These are phyloP conservation scores for Exophiala sp. DNA, from an alignment of 2,329 filamentous ascomycete species.

Conservation along the genomic window DNA sequence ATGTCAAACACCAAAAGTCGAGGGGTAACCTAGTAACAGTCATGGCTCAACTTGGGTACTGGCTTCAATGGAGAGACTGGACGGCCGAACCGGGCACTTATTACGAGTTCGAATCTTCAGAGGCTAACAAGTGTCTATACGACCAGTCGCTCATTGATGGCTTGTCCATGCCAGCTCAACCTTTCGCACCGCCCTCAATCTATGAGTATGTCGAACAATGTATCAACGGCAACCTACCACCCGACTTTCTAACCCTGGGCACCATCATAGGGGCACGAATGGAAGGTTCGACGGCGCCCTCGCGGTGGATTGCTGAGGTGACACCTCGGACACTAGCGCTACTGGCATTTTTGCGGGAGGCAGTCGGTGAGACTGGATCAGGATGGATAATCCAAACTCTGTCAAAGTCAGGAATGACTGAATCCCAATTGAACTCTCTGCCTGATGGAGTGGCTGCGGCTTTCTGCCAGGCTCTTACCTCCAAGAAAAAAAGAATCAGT, in stretches of 20 bases:
- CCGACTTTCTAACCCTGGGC: constrained; percentile 49
- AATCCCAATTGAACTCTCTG: constrained; percentile 69
- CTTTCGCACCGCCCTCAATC: constrained; percentile 57
- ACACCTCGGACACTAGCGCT: constrained; percentile 19
- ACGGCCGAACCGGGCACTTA: constrained; percentile 49
- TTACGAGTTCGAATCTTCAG: constrained; percentile 60
- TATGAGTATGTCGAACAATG: constrained; percentile 49
- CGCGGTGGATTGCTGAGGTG: constrained; percentile 5
- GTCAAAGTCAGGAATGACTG: constrained; percentile 57
- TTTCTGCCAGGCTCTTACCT: constrained; percentile 74
- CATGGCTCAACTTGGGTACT: constrained; percentile 74
- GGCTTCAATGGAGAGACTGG: constrained; percentile 74
- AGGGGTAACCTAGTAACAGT: constrained; percentile 63
- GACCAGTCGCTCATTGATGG: constrained; percentile 50
- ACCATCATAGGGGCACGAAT: constrained; percentile 40
- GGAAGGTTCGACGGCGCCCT: background rate
- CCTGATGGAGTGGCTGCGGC: constrained; percentile 80
- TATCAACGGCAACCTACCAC: constrained; percentile 28
- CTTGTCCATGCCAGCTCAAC: constrained; percentile 46
- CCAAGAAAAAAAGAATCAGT: constrained; percentile 6
- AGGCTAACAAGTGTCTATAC: constrained; percentile 53
- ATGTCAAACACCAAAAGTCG: constrained; percentile 42
- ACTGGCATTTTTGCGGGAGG: constrained; percentile 9
- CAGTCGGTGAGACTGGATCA: background rate
- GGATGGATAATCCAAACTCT: constrained; percentile 6